These are phyloP conservation scores for Daldinia sp. DNA, from an alignment of 2,329 filamentous ascomycete genomes.

Conservation along the genomic window DNA sequence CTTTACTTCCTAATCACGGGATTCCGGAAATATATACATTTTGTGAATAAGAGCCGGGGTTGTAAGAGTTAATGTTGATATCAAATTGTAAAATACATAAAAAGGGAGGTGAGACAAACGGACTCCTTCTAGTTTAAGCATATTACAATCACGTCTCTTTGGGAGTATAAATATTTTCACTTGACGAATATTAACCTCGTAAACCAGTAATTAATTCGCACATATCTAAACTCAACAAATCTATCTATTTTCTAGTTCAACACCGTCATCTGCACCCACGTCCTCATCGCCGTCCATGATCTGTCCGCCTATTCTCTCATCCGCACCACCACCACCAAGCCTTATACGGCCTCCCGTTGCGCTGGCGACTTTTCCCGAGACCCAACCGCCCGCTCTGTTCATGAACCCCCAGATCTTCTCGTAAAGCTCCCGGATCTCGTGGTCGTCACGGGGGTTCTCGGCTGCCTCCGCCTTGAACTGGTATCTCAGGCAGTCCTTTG, in stretches of 20 bases:
- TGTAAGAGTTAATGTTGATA: too few species aligned
- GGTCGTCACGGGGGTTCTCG: constrained; percentile 76
- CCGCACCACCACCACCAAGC: constrained; percentile 51
- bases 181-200: not conserved
- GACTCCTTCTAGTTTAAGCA: too few species aligned
- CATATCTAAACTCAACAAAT: constrained; percentile 1
- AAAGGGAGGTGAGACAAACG: too few species aligned
- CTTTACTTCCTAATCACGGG: not conserved
- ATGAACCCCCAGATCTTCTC: constrained; percentile 74
- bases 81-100: too few species aligned
- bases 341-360: constrained; percentile 69
- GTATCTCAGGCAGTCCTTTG: constrained; percentile 97
- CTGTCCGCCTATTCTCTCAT: constrained; percentile 50
- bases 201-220: not conserved
- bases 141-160: not conserved
- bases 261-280: constrained; percentile 55
- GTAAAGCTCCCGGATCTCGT: constrained; percentile 67
- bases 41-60: not conserved
- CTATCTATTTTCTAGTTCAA: constrained; percentile 52
- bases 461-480: constrained; percentile 95
- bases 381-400: constrained; percentile 66
- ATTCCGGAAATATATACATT: not conserved
- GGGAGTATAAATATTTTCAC: not conserved
- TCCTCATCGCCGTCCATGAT: constrained; percentile 67
- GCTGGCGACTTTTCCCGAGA: constrained; percentile 66